These are phyloP conservation scores for Reticulascus tulasneorum DNA, from an alignment of 2,329 filamentous ascomycete genomes.

Conservation along the genomic window DNA sequence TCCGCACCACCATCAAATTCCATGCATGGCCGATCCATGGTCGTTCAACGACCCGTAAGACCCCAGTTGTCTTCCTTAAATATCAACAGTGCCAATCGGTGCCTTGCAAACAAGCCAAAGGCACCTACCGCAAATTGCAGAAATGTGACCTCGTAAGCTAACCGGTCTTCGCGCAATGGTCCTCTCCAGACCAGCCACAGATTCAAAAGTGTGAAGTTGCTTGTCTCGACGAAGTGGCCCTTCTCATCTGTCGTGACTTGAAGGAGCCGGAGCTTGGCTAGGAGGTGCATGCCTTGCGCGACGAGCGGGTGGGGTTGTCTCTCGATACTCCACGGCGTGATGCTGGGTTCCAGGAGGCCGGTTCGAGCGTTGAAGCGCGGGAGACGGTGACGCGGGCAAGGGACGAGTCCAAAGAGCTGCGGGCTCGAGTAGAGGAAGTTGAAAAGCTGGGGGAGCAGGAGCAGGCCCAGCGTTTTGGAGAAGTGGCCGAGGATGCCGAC, in stretches of 20 bases:
- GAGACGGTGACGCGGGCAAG: conserved; percentile 88
- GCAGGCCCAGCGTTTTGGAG: conserved; percentile 88
- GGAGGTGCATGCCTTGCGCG: conserved; percentile 59
- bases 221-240: conserved; percentile 72
- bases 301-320: conserved; percentile 66
- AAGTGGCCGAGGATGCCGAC: conserved; percentile 97
- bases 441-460: conserved; percentile 91
- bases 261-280: conserved; percentile 61
- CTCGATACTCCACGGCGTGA: conserved; percentile 67
- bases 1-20: no score
- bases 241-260: conserved; percentile 63
- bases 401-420: conserved; percentile 84
- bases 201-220: conserved; percentile 91
- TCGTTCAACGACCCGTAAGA: no score
- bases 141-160: conserved; percentile 74
- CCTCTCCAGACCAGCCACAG: conserved; percentile 96
- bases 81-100: conserved; percentile 79
- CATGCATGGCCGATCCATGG: no score
- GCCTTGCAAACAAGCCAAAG: conserved; percentile 79
- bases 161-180: conserved; percentile 78
- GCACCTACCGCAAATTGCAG: conserved; percentile 75
- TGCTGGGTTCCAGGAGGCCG: conserved; percentile 80
- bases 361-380: conserved; percentile 83
- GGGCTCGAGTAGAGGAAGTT: conserved; percentile 94
- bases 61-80: conserved; percentile 85